These are phyloP conservation scores for Metschnikowia amazonensis DNA, from an alignment of 805 yeast species.

Conservation along the genomic window DNA sequence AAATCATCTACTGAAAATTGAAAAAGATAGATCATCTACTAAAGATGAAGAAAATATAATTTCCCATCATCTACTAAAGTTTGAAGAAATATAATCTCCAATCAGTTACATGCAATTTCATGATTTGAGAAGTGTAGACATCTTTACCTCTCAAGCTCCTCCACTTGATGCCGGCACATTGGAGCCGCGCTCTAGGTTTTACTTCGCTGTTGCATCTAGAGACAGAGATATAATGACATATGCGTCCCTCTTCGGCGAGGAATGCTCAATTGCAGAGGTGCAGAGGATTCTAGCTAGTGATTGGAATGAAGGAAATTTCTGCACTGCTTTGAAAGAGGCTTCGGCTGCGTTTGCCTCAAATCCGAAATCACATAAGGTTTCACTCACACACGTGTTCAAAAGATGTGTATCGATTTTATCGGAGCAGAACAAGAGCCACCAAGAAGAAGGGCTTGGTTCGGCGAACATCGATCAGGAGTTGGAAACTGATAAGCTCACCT, in stretches of 20 bases:
- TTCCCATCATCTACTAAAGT: no score
- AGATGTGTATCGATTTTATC: background rate
- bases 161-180: background rate
- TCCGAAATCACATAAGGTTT: background rate
- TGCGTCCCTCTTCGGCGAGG: background rate
- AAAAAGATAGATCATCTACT: no score
- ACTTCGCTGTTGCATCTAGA: background rate
- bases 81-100: no score
- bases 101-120: no score
- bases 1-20: no score
- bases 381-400: background rate
- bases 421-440: background rate
- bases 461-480: background rate
- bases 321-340: background rate
- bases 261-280: background rate
- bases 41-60: no score
- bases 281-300: background rate
- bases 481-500: background rate
- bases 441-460: background rate
- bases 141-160: no score
- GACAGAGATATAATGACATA: background rate
- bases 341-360: background rate
- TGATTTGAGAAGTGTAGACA: no score
- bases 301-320: background rate
- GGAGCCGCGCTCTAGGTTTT: background rate